A percentile compares a stretch with the other conserved stretches of the same genome.
These are phyloP conservation scores for Andrographis paniculata DNA, from an alignment of 305 asterid species.

Conservation along the genomic window DNA sequence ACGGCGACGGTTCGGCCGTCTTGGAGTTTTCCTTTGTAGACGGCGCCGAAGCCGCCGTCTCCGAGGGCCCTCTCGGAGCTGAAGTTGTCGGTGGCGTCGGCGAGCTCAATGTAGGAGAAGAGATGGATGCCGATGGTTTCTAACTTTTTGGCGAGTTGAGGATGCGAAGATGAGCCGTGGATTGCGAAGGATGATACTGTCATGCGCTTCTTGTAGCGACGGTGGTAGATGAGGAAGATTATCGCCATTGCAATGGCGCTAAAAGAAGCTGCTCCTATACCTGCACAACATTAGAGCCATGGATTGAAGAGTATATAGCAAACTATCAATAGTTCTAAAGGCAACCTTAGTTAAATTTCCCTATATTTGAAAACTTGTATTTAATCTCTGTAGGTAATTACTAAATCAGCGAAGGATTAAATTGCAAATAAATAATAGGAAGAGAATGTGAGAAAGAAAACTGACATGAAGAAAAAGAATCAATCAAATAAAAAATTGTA, in stretches of 20 bases:
- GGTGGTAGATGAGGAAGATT: constrained; percentile 22
- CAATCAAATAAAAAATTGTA: too few species aligned
- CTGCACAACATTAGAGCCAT: constrained; percentile 31
- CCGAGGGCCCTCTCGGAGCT: constrained; percentile 44
- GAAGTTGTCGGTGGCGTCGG: constrained; percentile 44
- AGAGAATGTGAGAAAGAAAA: too few species aligned
- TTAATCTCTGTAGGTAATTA: too few species aligned
- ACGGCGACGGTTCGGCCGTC: constrained; percentile 69
- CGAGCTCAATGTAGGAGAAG: constrained; percentile 37
- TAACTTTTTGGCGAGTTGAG: constrained; percentile 22
- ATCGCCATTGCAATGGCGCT: constrained; percentile 23
- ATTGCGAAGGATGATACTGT: constrained; percentile 20
- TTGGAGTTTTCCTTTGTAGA: constrained; percentile 51
- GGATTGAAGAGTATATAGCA: too few species aligned
- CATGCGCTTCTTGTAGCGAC: constrained; percentile 14
- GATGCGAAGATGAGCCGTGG: constrained; percentile 14
- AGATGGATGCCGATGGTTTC: constrained; percentile 41
- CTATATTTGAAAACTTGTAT: too few species aligned
- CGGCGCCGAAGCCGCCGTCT: constrained; percentile 70
- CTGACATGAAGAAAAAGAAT: too few species aligned
- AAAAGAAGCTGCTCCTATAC: constrained; percentile 28
- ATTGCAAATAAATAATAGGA: too few species aligned
- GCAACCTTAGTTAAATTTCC: too few species aligned
- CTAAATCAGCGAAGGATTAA: too few species aligned
- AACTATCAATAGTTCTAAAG: too few species aligned